These are phyloP conservation scores for Leccinum solheimii DNA, from an alignment of 1,284 basidiomycete genomes.

Conservation along the genomic window DNA sequence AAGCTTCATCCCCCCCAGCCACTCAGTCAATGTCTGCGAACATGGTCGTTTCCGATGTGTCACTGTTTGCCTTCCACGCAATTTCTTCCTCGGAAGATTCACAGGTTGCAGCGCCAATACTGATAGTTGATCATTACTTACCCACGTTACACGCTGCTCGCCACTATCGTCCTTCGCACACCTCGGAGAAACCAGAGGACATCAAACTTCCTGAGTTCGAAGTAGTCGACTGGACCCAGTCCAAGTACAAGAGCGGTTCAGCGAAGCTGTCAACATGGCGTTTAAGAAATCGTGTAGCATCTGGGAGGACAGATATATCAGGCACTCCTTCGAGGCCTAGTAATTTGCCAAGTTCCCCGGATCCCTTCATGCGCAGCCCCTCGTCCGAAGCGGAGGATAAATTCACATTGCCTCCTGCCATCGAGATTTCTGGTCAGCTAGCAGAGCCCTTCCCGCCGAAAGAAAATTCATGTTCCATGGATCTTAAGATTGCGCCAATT, in stretches of 20 bases:
- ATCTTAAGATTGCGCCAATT: conserved; percentile 54
- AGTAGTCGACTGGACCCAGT: conserved; percentile 62
- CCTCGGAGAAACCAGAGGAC: conserved; percentile 23
- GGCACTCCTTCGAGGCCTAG: conserved; percentile 19
- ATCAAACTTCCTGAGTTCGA: conserved; percentile 53
- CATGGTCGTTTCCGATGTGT: conserved; percentile 46
- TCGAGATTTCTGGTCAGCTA: conserved; percentile 21
- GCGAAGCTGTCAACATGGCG: conserved; percentile 65
- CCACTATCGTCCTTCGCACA: conserved; percentile 44
- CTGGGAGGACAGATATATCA: conserved; percentile 16
- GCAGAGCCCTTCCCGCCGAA: neutral
- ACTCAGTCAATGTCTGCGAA: conserved; percentile 33
- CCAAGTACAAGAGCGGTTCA: conserved; percentile 41
- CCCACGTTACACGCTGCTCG: conserved; percentile 46
- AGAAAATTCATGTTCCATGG: conserved; percentile 22
- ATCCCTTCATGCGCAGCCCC: conserved; percentile 26
- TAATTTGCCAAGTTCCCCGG: conserved; percentile 25
- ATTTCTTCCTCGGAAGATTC: conserved; percentile 24
- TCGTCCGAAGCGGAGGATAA: conserved; percentile 20
- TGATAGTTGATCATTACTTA: conserved; percentile 64
- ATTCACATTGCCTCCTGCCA: conserved; percentile 12
- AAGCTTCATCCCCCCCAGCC: conserved; percentile 3
- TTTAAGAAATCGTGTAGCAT: conserved; percentile 33
- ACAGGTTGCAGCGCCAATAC: conserved; percentile 51
- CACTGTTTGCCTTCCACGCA: conserved; percentile 49